Conservation (phyloP, 805 yeast species). For the Cyberlindnera maritima region DNA sequence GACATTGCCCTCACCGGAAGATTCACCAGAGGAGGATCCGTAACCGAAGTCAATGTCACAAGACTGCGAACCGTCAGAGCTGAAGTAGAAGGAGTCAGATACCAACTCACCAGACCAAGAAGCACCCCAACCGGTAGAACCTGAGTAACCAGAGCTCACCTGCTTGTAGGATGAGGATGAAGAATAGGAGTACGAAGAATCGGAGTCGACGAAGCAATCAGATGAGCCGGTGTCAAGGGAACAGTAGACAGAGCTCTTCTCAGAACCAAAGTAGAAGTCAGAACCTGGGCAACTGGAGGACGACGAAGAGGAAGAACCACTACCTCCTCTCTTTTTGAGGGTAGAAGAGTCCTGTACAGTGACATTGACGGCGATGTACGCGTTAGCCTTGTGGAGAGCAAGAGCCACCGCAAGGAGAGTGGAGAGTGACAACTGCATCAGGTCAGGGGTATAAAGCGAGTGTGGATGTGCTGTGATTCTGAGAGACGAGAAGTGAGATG, state of each 20-base stretch:
- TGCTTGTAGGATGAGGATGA: slow-evolving; percentile 1
- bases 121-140: slow-evolving; percentile 9
- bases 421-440: slow-evolving; percentile 5
- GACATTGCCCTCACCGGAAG: slow-evolving; percentile 5
- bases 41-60: slow-evolving; percentile 14
- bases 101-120: slow-evolving; percentile 11
- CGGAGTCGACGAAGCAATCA: slow-evolving; percentile 2
- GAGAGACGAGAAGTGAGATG: too few species aligned
- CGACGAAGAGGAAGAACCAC: neutral
- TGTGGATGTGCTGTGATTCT: neutral
- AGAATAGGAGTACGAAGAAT: slow-evolving; percentile 6
- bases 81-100: slow-evolving; percentile 13
- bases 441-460: neutral
- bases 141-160: neutral
- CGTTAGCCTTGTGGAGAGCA: slow-evolving; percentile 7
- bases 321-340: slow-evolving; percentile 7
- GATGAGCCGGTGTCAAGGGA: slow-evolving; percentile 11
- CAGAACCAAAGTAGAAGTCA: slow-evolving; percentile 11
- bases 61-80: slow-evolving; percentile 2
- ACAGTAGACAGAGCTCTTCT: slow-evolving; percentile 9
- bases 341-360: neutral
- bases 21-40: slow-evolving; percentile 1
- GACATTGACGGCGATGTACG: slow-evolving; percentile 11
- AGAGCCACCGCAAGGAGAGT: slow-evolving; percentile 8
- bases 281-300: slow-evolving; percentile 11